These are phyloP conservation scores for Saposhnikovia divaricata DNA, from an alignment of 129 eudicot genomes.

Conservation along the genomic window DNA sequence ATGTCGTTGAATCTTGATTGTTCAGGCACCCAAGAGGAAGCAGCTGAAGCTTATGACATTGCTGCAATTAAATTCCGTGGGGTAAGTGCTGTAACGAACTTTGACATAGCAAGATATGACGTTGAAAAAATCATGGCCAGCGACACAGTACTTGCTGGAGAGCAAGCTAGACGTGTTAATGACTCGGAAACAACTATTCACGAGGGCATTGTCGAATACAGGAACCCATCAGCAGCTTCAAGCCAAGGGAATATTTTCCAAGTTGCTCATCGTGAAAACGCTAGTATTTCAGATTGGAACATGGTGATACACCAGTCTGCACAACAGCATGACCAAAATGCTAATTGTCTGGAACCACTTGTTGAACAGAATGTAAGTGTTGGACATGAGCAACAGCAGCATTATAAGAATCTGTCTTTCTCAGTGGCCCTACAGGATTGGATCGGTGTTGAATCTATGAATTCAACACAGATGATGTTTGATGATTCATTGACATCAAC, in stretches of 20 bases:
- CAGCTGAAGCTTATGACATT: conserved; percentile 86
- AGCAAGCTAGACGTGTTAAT: conserved; percentile 49
- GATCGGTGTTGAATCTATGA: conserved; percentile 21
- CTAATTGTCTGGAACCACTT: conserved; percentile 11
- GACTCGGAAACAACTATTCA: conserved; percentile 11
- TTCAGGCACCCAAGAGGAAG: conserved; percentile 89
- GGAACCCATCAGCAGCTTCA: not conserved
- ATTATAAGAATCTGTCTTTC: conserved; percentile 22
- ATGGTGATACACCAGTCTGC: conserved; percentile 20
- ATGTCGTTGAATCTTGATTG: not conserved
- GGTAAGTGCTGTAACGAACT: conserved; percentile 70
- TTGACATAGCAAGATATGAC: conserved; percentile 55
- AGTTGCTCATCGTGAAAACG: conserved; percentile 1
- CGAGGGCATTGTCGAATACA: conserved; percentile 12
- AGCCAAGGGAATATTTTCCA: conserved; percentile 3
- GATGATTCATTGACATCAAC: conserved; percentile 14
- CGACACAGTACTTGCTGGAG: conserved; percentile 54
- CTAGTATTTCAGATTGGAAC: not conserved
- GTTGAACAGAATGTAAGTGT: conserved; percentile 10
- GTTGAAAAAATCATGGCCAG: conserved; percentile 58
- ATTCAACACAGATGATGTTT: conserved; percentile 6
- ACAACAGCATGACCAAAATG: conserved; percentile 19
- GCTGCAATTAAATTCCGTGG: conserved; percentile 93
- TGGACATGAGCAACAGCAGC: conserved; percentile 8
- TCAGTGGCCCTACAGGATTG: conserved; percentile 30